Conservation (phyloP, 164 flowering plant species). For the Aristolochia contorta region DNA sequence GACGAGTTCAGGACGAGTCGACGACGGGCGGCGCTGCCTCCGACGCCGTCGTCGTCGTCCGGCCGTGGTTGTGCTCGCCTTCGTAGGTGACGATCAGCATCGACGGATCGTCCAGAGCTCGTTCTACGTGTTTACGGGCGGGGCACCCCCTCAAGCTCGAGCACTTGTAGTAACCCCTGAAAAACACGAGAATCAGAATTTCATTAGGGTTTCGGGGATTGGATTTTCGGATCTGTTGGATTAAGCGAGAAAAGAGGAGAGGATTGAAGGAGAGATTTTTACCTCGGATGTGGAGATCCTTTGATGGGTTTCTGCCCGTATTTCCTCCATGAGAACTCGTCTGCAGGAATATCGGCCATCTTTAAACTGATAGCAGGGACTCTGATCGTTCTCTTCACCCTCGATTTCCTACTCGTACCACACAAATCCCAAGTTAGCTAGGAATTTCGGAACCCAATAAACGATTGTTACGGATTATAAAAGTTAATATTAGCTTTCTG, state of each 20-base stretch:
- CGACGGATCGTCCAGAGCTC: constrained; percentile 73
- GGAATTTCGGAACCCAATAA: too few relatives aligned
- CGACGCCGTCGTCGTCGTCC: too few relatives aligned
- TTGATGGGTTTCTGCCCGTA: constrained; percentile 96
- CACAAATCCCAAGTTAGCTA: background rate
- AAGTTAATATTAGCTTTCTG: too few relatives aligned
- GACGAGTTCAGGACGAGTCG: too few relatives aligned
- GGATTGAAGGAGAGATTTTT: background rate
- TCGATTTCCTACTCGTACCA: constrained; percentile 38
- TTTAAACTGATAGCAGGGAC: constrained; percentile 89
- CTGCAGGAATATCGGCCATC: constrained; percentile 89
- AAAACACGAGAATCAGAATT: too few relatives aligned
- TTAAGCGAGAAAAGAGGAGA: too few relatives aligned
- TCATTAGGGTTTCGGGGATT: too few relatives aligned
- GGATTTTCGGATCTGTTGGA: too few relatives aligned
- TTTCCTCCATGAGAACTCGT: constrained; percentile 94
- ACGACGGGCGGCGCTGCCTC: too few relatives aligned
- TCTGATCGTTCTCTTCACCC: constrained; percentile 64
- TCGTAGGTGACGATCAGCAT: constrained; percentile 91
- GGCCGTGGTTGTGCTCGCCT: constrained; percentile 75
- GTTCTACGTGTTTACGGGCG: constrained; percentile 86
- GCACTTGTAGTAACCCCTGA: constrained; percentile 95
- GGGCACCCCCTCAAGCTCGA: constrained; percentile 90
- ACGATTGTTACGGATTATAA: too few relatives aligned
- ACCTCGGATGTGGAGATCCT: constrained; percentile 98